phyloP scores from a whole-genome alignment of 371 early-diverging fungal genomes.

The Apophysomyces sp. region DNA sequence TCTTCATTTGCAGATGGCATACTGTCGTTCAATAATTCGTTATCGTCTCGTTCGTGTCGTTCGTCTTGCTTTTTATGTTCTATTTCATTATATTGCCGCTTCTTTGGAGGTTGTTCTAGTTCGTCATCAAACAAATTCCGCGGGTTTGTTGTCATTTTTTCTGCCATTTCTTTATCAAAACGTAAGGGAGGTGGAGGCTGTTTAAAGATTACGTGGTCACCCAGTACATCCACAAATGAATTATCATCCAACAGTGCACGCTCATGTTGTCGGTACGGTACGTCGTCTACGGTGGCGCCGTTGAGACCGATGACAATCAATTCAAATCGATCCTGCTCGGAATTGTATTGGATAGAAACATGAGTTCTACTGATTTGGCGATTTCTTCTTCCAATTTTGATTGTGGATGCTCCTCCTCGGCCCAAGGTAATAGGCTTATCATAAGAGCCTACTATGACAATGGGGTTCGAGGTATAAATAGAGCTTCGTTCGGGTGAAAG shows the following conservation, averaged over 20 bases:
- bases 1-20: not conserved
- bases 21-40: not conserved
- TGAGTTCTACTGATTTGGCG: constrained; percentile 60
- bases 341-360: constrained; percentile 49
- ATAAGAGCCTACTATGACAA: constrained; percentile 40
- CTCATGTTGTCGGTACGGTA: constrained; percentile 33
- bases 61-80: not conserved
- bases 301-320: constrained; percentile 59
- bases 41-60: not conserved
- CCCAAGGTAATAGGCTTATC: constrained; percentile 52
- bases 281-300: constrained; percentile 42
- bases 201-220: constrained; percentile 28
- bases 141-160: not conserved
- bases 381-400: constrained; percentile 61
- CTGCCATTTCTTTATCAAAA: constrained; percentile 3
- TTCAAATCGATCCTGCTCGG: constrained; percentile 29
- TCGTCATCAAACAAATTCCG: constrained; percentile 7
- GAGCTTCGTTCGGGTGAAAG: constrained; percentile 8
- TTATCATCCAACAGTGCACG: constrained; percentile 25
- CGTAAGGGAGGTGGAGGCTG: constrained; percentile 15
- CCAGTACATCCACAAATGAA: constrained; percentile 42
- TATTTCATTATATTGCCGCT: not conserved
- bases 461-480: not conserved
- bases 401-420: constrained; percentile 52
- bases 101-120: not conserved